Base-by-base conservation (phyloP, 106 monocot genomes). In the Dioscorea zingiberensis region DNA sequence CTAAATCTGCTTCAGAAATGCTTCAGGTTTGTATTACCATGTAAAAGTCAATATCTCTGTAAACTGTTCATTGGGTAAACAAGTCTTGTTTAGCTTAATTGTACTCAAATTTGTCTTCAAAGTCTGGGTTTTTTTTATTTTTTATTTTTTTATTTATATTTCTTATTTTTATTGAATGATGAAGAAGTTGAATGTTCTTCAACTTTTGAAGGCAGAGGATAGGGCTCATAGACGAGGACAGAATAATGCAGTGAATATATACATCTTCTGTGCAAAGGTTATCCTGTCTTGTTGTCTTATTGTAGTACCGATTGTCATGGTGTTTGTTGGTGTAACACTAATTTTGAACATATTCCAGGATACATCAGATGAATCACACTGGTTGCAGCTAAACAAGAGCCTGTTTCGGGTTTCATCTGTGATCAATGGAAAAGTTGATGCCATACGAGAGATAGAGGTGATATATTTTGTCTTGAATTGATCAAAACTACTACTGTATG, bases 231-330 rank as follows among this genome's bases (percentile, higher is more conserved):
- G 97, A 59, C 74, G 86, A 38, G 97, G 97, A 48, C 97, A 92
- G 73, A 89, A 48, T 56, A 98, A 98, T 86, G 92, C 97, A 6
- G 88, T 98, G 29, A 98, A 98, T 64, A 86, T 98, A 57, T 98
- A 98, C 66, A 89, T 98, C 48, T 98, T 98, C 56, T 98, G 92
- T 63, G 92, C 92, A 22, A 92, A 79, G 95, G 94, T 94, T 51
- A 3, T 21, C 19, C 54, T 21, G 38, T 38, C 4, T 6, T 8
- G 38, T 38, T 38, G 1, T 38, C 38, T 2, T 38, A 38, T 38
- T 38, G 38, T 38, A n/a, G n/a, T n/a, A n/a, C n/a, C 10, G 38
- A 38, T 0, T 38, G 38, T 38, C 10, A 8, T 2, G 6, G 38
- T 38, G 3, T 38, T 38, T 38, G 4, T 38, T 38, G 38, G 38